Evolutionary conservation across 2,329 filamentous ascomycete species (phyloP).

Genomic region (Aspergillus clavatus): DNA sequence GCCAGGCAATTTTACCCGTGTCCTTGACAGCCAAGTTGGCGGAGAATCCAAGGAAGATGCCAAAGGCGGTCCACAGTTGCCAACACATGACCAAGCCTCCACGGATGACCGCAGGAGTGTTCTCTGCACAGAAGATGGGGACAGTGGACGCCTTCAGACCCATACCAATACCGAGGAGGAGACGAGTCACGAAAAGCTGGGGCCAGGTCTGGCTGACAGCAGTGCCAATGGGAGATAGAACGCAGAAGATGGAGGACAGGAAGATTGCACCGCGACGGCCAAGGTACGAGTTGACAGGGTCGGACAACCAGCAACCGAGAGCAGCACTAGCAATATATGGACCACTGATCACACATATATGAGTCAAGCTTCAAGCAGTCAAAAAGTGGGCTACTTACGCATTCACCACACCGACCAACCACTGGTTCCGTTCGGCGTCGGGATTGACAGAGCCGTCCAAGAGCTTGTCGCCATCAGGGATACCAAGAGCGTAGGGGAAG

Average conservation of each 20-base stretch:
- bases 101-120: constrained; percentile 51
- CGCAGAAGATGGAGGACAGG: constrained; percentile 57
- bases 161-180: constrained; percentile 59
- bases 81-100: constrained; percentile 55
- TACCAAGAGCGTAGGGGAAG: constrained; percentile 46
- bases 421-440: constrained; percentile 45
- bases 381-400: constrained; percentile 44
- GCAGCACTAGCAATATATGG: constrained; percentile 51
- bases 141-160: constrained; percentile 56
- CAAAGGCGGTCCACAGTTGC: constrained; percentile 54
- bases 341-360: constrained; percentile 28
- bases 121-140: constrained; percentile 53
- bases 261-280: constrained; percentile 64
- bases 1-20: constrained; percentile 56
- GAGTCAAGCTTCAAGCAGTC: constrained; percentile 30
- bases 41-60: constrained; percentile 62
- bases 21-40: constrained; percentile 62
- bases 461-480: constrained; percentile 30
- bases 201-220: constrained; percentile 57
- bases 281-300: constrained; percentile 55
- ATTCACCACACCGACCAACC: constrained; percentile 65
- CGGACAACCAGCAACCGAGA: constrained; percentile 63
- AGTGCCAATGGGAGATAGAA: constrained; percentile 65
- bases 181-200: constrained; percentile 53
- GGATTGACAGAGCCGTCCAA: constrained; percentile 18